A percentile compares a stretch with the other conserved stretches of the same genome.
phyloP scores from a whole-genome alignment of 129 eudicot genomes.

The Mikania micrantha region DNA sequence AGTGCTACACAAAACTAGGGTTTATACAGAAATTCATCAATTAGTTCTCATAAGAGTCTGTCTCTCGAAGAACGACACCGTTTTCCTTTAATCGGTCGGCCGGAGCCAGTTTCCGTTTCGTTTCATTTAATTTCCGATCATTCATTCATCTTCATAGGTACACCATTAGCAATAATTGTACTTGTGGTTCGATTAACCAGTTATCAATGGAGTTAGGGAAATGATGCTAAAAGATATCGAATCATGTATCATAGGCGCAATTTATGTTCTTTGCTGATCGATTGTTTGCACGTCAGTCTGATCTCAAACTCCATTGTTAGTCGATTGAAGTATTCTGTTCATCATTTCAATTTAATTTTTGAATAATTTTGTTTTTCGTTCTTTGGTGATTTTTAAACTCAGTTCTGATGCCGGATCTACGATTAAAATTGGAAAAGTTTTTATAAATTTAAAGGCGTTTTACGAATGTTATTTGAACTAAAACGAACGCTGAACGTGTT shows the following conservation, averaged over 20 bases:
- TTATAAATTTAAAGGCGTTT: too few relatives aligned
- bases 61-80: not conserved
- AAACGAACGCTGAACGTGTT: too few relatives aligned
- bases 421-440: too few relatives aligned
- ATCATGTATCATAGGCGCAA: constrained; percentile 9
- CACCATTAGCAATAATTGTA: too few relatives aligned
- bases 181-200: too few relatives aligned
- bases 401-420: too few relatives aligned
- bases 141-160: not conserved
- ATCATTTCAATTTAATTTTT: not conserved
- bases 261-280: constrained; percentile 16
- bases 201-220: constrained; percentile 10
- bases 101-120: not conserved
- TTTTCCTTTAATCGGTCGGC: not conserved
- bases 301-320: constrained; percentile 1
- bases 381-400: too few relatives aligned
- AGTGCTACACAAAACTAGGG: constrained; percentile 2
- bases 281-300: constrained; percentile 32
- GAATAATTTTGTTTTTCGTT: not conserved
- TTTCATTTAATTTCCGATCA: not conserved
- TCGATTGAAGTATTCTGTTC: not conserved
- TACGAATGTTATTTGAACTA: too few relatives aligned
- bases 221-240: constrained; percentile 29
- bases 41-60: too few relatives aligned
- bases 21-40: too few relatives aligned